phyloP scores from a whole-genome alignment of 2,329 filamentous ascomycete species.

The Aspergillus sp. region DNA sequence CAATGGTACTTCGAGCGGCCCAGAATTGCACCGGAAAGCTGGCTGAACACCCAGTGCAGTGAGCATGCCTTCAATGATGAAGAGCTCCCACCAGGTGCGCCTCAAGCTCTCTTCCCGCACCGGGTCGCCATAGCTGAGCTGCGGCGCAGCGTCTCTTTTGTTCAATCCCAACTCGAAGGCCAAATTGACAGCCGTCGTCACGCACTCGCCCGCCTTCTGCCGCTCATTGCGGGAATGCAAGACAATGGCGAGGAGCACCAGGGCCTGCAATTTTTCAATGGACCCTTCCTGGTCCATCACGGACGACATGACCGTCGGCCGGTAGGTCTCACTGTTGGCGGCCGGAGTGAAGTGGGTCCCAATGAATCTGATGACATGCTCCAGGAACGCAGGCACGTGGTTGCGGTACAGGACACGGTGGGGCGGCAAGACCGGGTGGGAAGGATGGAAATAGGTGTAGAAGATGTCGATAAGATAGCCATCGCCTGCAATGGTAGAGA shows the following conservation, averaged over 20 bases:
- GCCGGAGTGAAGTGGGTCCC: slow-evolving; percentile 57
- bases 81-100: slow-evolving; percentile 88
- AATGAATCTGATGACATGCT: slow-evolving; percentile 59
- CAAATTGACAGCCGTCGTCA: slow-evolving; percentile 68
- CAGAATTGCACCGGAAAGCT: slow-evolving; percentile 67
- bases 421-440: slow-evolving; percentile 60
- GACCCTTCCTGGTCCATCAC: slow-evolving; percentile 46
- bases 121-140: slow-evolving; percentile 64
- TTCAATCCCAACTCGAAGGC: slow-evolving; percentile 78
- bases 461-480: slow-evolving; percentile 54
- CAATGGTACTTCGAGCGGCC: slow-evolving; percentile 68
- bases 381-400: slow-evolving; percentile 48
- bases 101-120: slow-evolving; percentile 81
- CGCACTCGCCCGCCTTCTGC: slow-evolving; percentile 66
- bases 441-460: slow-evolving; percentile 58
- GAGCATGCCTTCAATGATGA: slow-evolving; percentile 80
- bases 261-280: slow-evolving; percentile 72
- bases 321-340: slow-evolving; percentile 49
- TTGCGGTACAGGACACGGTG: slow-evolving; percentile 42
- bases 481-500: slow-evolving; percentile 35
- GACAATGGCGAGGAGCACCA: slow-evolving; percentile 74
- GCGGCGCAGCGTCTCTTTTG: slow-evolving; percentile 64
- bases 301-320: slow-evolving; percentile 34
- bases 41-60: slow-evolving; percentile 63
- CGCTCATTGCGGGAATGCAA: slow-evolving; percentile 76